These are phyloP conservation scores for Phallus indusiatus DNA, from an alignment of 768 basidiomycete species.

Conservation along the genomic window DNA sequence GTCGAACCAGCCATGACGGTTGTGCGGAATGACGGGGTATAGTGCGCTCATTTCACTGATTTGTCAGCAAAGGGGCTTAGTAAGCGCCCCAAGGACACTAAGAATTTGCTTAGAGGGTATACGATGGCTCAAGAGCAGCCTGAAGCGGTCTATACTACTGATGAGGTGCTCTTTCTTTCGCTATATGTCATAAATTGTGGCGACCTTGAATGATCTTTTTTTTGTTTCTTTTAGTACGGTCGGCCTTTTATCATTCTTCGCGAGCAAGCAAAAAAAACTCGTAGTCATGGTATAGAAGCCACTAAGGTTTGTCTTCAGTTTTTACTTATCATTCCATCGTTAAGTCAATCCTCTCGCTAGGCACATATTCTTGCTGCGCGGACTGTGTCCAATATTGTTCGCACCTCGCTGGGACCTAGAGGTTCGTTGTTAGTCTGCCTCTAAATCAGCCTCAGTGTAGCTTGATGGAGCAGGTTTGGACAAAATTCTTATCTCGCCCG, in stretches of 20 bases:
- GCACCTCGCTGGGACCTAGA: conserved; percentile 91
- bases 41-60: not conserved
- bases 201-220: conserved; percentile 9
- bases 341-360: conserved; percentile 28
- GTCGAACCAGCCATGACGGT: not conserved
- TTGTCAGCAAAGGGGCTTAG: not conserved
- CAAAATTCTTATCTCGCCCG: conserved; percentile 90
- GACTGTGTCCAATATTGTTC: conserved; percentile 89
- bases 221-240: conserved; percentile 54
- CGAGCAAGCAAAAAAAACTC: conserved; percentile 87
- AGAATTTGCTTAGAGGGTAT: too few species aligned
- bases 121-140: conserved; percentile 20
- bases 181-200: not conserved
- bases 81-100: not conserved
- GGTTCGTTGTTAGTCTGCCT: conserved; percentile 37
- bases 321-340: not conserved
- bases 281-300: conserved; percentile 86
- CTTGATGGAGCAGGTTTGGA: conserved; percentile 57
- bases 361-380: conserved; percentile 93
- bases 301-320: conserved; percentile 61
- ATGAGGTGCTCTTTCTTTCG: conserved; percentile 46
- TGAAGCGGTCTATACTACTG: conserved; percentile 77
- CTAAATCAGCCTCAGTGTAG: not conserved
- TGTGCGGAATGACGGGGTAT: not conserved
- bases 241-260: conserved; percentile 96